Base-by-base conservation (phyloP, 192 early-diverging fungal species). In the Rhizophlyctis rosea region DNA sequence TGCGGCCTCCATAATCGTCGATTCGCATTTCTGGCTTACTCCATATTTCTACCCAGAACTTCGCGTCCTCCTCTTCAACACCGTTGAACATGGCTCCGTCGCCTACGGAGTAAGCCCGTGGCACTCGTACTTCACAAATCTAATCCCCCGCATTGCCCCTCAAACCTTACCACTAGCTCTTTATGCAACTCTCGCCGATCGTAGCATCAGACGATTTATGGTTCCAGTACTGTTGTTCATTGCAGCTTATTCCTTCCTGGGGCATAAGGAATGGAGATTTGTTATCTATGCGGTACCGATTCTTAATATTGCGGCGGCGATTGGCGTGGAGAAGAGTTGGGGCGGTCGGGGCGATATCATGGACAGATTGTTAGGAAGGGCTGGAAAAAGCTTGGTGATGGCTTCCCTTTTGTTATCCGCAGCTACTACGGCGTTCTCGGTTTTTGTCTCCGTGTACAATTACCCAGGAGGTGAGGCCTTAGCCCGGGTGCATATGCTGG, bases 241-340 rank as follows among this genome's bases (percentile, higher is more conserved):
- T 11, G 50, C 61, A 2, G 29, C 83, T 2, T 91, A 91, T 54
- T 94, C 92, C 18, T 75, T 82, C 28, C 77, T 93, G 34, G 81
- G 82, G 13, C 96, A 98, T 73, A 98, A 98, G 70, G 96, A 98
- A 65, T 95, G 92, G 91, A 78, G 96, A 14, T 98, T 98, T 68
- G 82, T 98, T 0, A 69, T 96, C 2, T 92, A 94, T 27, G 79
- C 82, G 14, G 76, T 98, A 13, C 94, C 94, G 0, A 62, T 96
- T 2, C 63, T 92, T 52, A 94, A 94, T 57, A 34, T 83, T 3
- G 84, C 79, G 54, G 90, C 91, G 4, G 90, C 84, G 0, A 54
- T 78, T 14, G 74, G 35, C 31, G 3, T 63, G 18, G 62, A 55
- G 5, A 33, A 47, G 47, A 32, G 30, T 7, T 73, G 67, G 33